These are phyloP conservation scores for Fusarium sp. DNA, from an alignment of 2,329 filamentous ascomycete genomes.

Conservation along the genomic window DNA sequence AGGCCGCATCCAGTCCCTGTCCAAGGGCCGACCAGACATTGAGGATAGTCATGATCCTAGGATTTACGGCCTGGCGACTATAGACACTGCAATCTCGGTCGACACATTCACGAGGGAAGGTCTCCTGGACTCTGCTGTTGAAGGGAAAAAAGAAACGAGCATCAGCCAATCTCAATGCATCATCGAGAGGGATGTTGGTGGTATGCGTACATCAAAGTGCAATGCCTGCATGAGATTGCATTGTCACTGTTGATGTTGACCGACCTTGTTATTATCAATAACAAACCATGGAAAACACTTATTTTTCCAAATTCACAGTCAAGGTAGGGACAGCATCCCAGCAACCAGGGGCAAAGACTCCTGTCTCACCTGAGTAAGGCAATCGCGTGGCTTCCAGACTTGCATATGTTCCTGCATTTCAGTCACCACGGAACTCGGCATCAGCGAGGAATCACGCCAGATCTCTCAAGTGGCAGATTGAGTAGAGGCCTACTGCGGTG, in stretches of 20 bases:
- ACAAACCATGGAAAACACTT: conserved; percentile 11
- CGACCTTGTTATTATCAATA: conserved; percentile 23
- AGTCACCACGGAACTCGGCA: neutral
- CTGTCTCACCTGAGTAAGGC: conserved; percentile 17
- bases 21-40: neutral
- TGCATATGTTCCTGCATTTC: conserved; percentile 5
- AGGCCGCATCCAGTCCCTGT: neutral
- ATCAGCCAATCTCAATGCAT: neutral
- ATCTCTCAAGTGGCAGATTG: neutral
- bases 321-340: conserved; percentile 6
- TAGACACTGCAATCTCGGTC: neutral
- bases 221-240: neutral
- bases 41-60: neutral
- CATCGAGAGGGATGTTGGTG: neutral
- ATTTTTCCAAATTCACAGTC: neutral
- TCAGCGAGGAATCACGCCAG: neutral
- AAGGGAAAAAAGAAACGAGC: neutral
- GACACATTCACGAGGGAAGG: neutral
- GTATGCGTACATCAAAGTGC: neutral
- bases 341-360: conserved; percentile 15
- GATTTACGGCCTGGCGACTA: neutral
- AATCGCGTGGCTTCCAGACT: conserved; percentile 2
- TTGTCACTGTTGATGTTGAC: conserved; percentile 5
- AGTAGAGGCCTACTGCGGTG: neutral
- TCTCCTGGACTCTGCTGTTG: neutral